A percentile compares a stretch with the other conserved stretches of the same genome.
Evolutionary conservation across 2,329 filamentous ascomycete genomes (phyloP).

Genomic region (Teratosphaeria zuluensis): DNA sequence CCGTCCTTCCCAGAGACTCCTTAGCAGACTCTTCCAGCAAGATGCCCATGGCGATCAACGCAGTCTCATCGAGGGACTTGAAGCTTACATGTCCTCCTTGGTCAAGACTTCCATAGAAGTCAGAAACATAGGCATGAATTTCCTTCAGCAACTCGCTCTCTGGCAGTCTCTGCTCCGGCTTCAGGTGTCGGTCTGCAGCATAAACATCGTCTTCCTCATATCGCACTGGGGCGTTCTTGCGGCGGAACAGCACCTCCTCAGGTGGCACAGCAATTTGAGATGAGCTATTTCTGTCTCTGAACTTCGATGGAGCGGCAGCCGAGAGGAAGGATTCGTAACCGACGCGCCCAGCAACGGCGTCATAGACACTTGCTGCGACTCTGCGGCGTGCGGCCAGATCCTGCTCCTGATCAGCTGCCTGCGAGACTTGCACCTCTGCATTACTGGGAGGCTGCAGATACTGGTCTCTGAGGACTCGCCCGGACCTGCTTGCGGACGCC

Average conservation of each 20-base stretch:
- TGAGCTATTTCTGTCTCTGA: slow-evolving; percentile 17
- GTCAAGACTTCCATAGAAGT: slow-evolving; percentile 46
- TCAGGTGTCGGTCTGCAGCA: slow-evolving; percentile 50
- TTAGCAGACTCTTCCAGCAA: slow-evolving; percentile 61
- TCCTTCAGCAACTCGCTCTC: slow-evolving; percentile 60
- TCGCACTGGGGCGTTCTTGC: slow-evolving; percentile 53
- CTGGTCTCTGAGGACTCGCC: neutral
- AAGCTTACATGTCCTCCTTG: slow-evolving; percentile 23
- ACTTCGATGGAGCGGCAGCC: slow-evolving; percentile 22
- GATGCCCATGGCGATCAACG: slow-evolving; percentile 64
- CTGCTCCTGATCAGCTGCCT: neutral
- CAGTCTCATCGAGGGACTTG: slow-evolving; percentile 67
- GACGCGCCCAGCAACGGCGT: slow-evolving; percentile 56
- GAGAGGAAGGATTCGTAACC: slow-evolving; percentile 35
- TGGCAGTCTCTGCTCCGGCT: slow-evolving; percentile 46
- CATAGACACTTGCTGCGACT: slow-evolving; percentile 48
- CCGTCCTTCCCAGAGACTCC: slow-evolving; percentile 52
- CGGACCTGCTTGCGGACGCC: neutral
- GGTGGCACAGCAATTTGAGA: slow-evolving; percentile 44
- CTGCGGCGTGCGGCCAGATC: neutral
- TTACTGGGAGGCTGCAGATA: neutral
- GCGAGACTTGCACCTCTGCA: neutral
- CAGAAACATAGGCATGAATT: slow-evolving; percentile 57
- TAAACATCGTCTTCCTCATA: slow-evolving; percentile 66
- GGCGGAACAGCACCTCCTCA: slow-evolving; percentile 62